These are phyloP conservation scores for Candida khao-thaluensis DNA, from an alignment of 805 yeast genomes.

Conservation along the genomic window DNA sequence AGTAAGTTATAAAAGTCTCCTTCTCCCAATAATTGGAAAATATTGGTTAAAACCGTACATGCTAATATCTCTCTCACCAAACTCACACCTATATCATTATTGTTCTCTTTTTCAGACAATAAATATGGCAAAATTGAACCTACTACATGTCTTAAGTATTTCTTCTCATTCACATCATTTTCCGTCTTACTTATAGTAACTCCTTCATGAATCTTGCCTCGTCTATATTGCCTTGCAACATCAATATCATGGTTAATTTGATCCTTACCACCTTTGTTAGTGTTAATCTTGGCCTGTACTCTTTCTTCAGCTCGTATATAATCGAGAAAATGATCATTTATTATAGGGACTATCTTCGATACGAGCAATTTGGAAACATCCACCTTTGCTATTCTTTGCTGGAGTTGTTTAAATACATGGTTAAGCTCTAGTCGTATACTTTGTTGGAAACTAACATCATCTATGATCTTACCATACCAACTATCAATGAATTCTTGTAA, in stretches of 20 bases:
- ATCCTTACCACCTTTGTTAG: slow-evolving; percentile 13
- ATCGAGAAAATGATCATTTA: slow-evolving; percentile 61
- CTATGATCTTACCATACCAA: slow-evolving; percentile 54
- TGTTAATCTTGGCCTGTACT: slow-evolving; percentile 24
- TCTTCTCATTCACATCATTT: slow-evolving; percentile 41
- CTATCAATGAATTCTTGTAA: slow-evolving; percentile 52
- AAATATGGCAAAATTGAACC: slow-evolving; percentile 48
- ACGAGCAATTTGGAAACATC: slow-evolving; percentile 62
- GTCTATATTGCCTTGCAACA: slow-evolving; percentile 44
- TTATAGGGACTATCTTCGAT: slow-evolving; percentile 56
- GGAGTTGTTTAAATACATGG: slow-evolving; percentile 40
- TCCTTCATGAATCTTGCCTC: slow-evolving; percentile 60
- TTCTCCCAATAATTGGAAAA: slow-evolving; percentile 58
- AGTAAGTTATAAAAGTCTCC: slow-evolving; percentile 76
- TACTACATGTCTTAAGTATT: slow-evolving; percentile 47
- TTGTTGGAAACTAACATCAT: slow-evolving; percentile 29
- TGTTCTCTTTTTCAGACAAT: slow-evolving; percentile 45
- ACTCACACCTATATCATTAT: slow-evolving; percentile 47
- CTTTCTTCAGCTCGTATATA: slow-evolving; percentile 46
- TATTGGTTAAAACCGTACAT: slow-evolving; percentile 45
- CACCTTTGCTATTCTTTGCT: slow-evolving; percentile 37
- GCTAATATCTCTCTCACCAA: slow-evolving; percentile 65
- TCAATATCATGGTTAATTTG: slow-evolving; percentile 38
- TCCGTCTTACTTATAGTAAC: slow-evolving; percentile 36
- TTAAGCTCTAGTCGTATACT: slow-evolving; percentile 47